Conservation (phyloP, 352 stramenopile species). For the Globisporangium ultimum region DNA sequence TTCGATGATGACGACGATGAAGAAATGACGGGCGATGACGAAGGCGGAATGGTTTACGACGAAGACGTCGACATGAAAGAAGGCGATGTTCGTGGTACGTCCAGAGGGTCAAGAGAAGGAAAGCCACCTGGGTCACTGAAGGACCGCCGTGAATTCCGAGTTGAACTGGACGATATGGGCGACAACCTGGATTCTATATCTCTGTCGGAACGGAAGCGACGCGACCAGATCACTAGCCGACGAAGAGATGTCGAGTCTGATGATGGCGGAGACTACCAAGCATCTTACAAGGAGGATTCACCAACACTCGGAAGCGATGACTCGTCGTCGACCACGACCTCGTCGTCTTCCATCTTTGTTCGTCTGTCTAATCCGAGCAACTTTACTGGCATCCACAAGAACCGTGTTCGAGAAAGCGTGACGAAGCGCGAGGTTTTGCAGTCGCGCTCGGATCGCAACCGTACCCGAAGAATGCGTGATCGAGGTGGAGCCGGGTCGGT, state of each 20-base stretch:
- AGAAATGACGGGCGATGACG: slow-evolving; percentile 43
- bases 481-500: slow-evolving; percentile 28
- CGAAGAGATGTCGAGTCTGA: slow-evolving; percentile 29
- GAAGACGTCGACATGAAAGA: slow-evolving; percentile 57
- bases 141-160: slow-evolving; percentile 45
- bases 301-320: slow-evolving; percentile 64
- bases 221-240: slow-evolving; percentile 23
- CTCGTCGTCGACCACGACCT: slow-evolving; percentile 33
- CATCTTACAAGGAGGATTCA: slow-evolving; percentile 29
- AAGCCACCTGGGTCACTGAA: slow-evolving; percentile 9
- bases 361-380: slow-evolving; percentile 85
- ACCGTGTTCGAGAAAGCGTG: slow-evolving; percentile 73
- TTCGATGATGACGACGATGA: slow-evolving; percentile 68
- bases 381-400: slow-evolving; percentile 89
- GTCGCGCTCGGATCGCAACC: slow-evolving; percentile 66
- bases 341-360: slow-evolving; percentile 71
- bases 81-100: slow-evolving; percentile 20
- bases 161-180: slow-evolving; percentile 48
- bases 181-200: slow-evolving; percentile 39
- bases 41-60: slow-evolving; percentile 32
- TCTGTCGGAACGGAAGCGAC: slow-evolving; percentile 33
- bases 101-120: slow-evolving; percentile 10
- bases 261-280: slow-evolving; percentile 16
- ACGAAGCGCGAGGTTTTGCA: slow-evolving; percentile 81
- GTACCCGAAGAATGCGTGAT: slow-evolving; percentile 65